A percentile compares a stretch with the other conserved stretches of the same genome.
Evolutionary conservation across 306 rosid species (phyloP).

Genomic region (Dalbergia cultrata): DNA sequence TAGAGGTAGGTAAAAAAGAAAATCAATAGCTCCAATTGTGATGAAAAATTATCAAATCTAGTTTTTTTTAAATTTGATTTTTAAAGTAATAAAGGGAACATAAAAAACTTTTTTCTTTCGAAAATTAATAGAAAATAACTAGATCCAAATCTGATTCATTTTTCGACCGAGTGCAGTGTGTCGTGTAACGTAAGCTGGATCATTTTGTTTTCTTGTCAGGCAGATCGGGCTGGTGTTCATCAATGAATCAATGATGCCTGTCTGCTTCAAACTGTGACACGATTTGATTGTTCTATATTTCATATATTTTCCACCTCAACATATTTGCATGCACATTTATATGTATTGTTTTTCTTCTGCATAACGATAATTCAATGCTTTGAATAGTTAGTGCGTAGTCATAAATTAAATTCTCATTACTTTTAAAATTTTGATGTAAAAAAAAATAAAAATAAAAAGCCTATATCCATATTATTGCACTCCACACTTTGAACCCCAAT

Average conservation of each 20-base stretch:
- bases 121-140: neutral
- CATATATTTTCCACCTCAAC: neutral
- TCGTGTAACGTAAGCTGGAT: slow-evolving; percentile 25
- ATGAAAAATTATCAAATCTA: too few species aligned
- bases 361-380: too few species aligned
- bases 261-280: slow-evolving; percentile 1
- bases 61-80: too few species aligned
- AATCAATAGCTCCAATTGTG: too few species aligned
- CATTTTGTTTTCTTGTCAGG: slow-evolving; percentile 22
- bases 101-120: neutral
- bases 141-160: slow-evolving; percentile 33
- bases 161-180: neutral
- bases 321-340: neutral
- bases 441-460: too few species aligned
- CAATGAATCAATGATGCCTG: neutral
- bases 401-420: too few species aligned
- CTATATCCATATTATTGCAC: neutral
- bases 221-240: slow-evolving; percentile 28
- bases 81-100: neutral
- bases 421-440: too few species aligned
- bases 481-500: neutral
- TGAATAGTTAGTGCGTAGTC: too few species aligned
- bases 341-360: too few species aligned
- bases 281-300: neutral
- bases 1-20: neutral